Evolutionary conservation across 2,329 filamentous ascomycete genomes (phyloP).

Genomic region (Berkeleyomyces basicola): DNA sequence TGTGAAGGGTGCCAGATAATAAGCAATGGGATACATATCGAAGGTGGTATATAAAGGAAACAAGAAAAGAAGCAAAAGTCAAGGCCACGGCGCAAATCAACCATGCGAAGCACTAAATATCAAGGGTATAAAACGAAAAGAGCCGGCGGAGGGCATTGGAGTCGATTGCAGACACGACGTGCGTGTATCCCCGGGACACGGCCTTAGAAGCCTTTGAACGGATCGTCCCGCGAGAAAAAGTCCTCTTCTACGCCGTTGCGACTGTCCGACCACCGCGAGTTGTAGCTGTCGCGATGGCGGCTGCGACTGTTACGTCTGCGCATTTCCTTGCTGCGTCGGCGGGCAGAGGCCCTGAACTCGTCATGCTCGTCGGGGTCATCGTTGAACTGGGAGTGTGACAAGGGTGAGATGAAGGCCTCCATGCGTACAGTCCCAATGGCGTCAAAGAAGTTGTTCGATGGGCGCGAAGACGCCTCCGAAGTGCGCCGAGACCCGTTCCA

Average conservation of each 20-base stretch:
- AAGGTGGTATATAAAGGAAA: neutral
- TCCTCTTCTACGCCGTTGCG: slow-evolving; percentile 34
- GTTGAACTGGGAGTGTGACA: slow-evolving; percentile 32
- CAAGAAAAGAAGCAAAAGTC: neutral
- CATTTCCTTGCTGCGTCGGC: slow-evolving; percentile 39
- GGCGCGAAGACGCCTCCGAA: slow-evolving; percentile 36
- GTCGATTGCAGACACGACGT: no score
- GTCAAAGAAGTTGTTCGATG: slow-evolving; percentile 56
- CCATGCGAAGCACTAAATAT: neutral
- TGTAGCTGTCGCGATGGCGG: slow-evolving; percentile 35
- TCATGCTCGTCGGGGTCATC: slow-evolving; percentile 33
- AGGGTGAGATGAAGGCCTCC: slow-evolving; percentile 79
- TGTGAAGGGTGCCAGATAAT: neutral
- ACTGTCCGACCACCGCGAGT: slow-evolving; percentile 21
- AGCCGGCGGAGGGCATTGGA: neutral
- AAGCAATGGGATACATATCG: neutral
- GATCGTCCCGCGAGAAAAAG: slow-evolving; percentile 37
- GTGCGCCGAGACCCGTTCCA: slow-evolving; percentile 29
- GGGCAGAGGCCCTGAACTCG: slow-evolving; percentile 30
- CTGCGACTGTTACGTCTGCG: slow-evolving; percentile 37
- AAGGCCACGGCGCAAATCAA: neutral
- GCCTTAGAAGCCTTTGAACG: slow-evolving; percentile 41
- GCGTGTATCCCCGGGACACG: no score
- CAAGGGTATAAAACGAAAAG: neutral
- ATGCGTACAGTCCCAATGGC: slow-evolving; percentile 83